A percentile compares a stretch with the other conserved stretches of the same genome.
These are phyloP conservation scores for Thermomucor indicae-seudaticae DNA, from an alignment of 371 early-diverging fungal genomes.

Conservation along the genomic window DNA sequence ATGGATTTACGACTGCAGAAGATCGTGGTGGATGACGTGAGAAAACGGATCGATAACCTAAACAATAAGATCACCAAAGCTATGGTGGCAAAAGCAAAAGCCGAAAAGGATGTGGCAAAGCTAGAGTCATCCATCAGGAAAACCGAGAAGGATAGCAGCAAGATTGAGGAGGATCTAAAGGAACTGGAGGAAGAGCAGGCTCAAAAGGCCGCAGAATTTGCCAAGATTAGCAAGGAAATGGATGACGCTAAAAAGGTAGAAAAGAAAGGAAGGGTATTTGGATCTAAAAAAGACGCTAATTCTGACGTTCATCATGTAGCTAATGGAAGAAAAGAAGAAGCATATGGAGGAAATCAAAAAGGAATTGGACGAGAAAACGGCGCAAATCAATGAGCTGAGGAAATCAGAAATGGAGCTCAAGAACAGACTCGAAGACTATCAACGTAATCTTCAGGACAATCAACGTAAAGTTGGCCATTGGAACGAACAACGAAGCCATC, in stretches of 20 bases:
- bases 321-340: slow-evolving; percentile 68
- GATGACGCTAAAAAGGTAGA: slow-evolving; percentile 53
- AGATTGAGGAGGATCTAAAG: slow-evolving; percentile 56
- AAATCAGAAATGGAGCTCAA: slow-evolving; percentile 62
- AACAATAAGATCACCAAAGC: slow-evolving; percentile 63
- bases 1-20: slow-evolving; percentile 83
- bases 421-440: slow-evolving; percentile 57
- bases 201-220: slow-evolving; percentile 38
- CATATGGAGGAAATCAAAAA: slow-evolving; percentile 64
- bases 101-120: slow-evolving; percentile 73
- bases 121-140: slow-evolving; percentile 60
- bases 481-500: slow-evolving; percentile 42
- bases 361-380: slow-evolving; percentile 61
- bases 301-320: slow-evolving; percentile 20
- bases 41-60: slow-evolving; percentile 67
- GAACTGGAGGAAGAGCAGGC: slow-evolving; percentile 55
- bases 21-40: slow-evolving; percentile 76
- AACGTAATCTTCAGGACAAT: slow-evolving; percentile 41
- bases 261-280: not conserved
- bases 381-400: slow-evolving; percentile 63
- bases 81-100: slow-evolving; percentile 66
- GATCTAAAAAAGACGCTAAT: not conserved
- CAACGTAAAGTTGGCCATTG: slow-evolving; percentile 53
- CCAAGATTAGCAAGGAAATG: slow-evolving; percentile 46
- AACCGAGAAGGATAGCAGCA: slow-evolving; percentile 63